These are phyloP conservation scores for Panaeolus papilionaceus DNA, from an alignment of 768 basidiomycete species.

Conservation along the genomic window DNA sequence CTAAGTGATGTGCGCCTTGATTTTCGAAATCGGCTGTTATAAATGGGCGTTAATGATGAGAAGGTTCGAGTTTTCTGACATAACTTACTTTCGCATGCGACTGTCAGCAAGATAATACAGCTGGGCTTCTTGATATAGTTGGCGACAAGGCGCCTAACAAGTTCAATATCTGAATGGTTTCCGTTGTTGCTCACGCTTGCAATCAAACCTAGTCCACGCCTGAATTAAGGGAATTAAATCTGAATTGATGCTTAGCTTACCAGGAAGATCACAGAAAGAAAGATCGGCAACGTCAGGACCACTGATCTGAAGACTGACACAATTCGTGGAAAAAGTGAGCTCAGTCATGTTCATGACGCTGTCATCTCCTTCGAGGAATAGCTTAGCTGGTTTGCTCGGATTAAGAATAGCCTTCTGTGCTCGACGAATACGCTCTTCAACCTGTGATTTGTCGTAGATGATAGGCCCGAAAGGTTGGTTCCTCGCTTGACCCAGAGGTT, in stretches of 20 bases:
- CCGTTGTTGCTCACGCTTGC: constrained; percentile 52
- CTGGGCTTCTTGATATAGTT: constrained; percentile 67
- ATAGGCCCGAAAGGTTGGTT: constrained; percentile 50
- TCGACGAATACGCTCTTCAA: constrained; percentile 70
- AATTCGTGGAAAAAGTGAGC: constrained; percentile 59
- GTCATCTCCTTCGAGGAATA: constrained; percentile 47
- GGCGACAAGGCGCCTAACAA: constrained; percentile 63
- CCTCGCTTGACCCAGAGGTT: constrained; percentile 43
- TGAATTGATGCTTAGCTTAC: constrained; percentile 32
- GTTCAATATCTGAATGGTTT: constrained; percentile 60
- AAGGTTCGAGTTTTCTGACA: background rate
- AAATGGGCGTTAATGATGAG: background rate
- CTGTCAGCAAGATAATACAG: constrained; percentile 65
- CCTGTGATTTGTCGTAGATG: constrained; percentile 56
- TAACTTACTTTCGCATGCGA: constrained; percentile 67
- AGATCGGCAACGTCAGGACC: constrained; percentile 67
- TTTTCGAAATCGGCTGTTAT: constrained; percentile 78
- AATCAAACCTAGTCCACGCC: constrained; percentile 53
- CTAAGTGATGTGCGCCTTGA: constrained; percentile 73
- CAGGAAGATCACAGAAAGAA: constrained; percentile 70
- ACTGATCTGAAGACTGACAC: constrained; percentile 62
- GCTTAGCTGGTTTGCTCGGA: constrained; percentile 40
- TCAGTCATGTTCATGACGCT: constrained; percentile 23
- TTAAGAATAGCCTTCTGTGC: constrained; percentile 74
- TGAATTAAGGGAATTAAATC: background rate